Evolutionary conservation across 2,329 filamentous ascomycete genomes (phyloP), one percentile per base, ranked within the genome.

Genomic region (Fusarium circinatum): DNA sequence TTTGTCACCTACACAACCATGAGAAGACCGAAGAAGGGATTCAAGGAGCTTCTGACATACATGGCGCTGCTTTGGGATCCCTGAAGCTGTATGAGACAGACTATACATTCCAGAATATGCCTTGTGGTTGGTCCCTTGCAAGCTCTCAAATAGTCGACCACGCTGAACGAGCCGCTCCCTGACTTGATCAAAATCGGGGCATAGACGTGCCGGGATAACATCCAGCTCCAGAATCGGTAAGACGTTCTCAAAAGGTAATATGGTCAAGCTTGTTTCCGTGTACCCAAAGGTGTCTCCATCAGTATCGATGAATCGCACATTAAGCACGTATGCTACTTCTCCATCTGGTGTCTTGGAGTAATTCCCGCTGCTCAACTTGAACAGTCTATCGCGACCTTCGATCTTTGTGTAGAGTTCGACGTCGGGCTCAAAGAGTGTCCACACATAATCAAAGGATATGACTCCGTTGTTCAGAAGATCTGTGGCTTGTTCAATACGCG

Each of bases 381-480:
- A 52, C 20, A 70, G 10, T 3, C 67, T 54, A 28, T 58, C 65
- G n/a, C 39, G 28, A 4, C 65, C 67, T 14, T 64, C 30, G 6
- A 57, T 11, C 10, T 32, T 48, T 20, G 58, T 41, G 32, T 68
- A 64, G 24, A 69, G 24, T 24, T 70, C 58, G 6, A 34, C 18
- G 0, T 38, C 52, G 4, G 58, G 65, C 14, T 64, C 52, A 32
- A 70, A 69, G 9, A 70, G 52, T 3, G 67, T 47, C 58, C 65
- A 70, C 13, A 69, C 51, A 30, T 59, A 70, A 14, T 70, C 52
- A 34, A 69, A 70, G 1, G 45, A 58, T 20, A 70, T 64, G 17
- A 70, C 65, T 1, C 34, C 17, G 10, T 59, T 69, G 1, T 51
- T 20, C 10, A 64, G 4, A 18, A 64, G 44, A 28, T 68, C 67